Evolutionary conservation across 495 filamentous ascomycete genomes (phyloP).

Genomic region (Sabuloglossum arenarium): DNA sequence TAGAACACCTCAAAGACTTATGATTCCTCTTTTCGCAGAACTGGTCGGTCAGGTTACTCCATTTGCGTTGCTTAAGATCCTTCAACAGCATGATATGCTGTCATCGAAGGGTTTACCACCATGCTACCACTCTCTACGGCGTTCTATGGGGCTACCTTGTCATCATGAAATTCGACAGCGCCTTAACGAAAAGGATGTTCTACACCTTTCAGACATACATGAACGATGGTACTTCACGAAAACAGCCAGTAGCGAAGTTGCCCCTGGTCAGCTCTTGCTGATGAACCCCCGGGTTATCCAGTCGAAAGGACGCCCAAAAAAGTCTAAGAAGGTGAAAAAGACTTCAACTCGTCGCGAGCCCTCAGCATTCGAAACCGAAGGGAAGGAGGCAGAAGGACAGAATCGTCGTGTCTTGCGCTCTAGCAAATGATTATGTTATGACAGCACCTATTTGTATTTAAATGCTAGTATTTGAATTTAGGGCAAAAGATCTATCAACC

Average conservation of each 20-base stretch:
- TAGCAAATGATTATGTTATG: too few relatives aligned
- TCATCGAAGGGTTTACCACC: not conserved
- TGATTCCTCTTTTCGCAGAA: not conserved
- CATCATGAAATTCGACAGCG: not conserved
- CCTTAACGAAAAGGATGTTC: not conserved
- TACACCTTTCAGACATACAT: not conserved
- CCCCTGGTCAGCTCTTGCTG: not conserved
- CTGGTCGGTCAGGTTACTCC: not conserved
- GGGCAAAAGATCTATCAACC: too few relatives aligned
- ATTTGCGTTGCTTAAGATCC: not conserved
- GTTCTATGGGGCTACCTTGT: not conserved
- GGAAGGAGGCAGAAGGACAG: too few relatives aligned
- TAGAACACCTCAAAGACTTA: not conserved
- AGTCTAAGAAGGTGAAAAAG: not conserved
- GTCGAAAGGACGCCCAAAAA: not conserved
- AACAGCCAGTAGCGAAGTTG: not conserved
- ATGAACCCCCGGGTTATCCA: not conserved
- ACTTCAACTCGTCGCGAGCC: slow-evolving; percentile 1
- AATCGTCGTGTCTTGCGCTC: too few relatives aligned
- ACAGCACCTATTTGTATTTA: too few relatives aligned
- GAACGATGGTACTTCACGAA: not conserved
- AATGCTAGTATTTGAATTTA: too few relatives aligned
- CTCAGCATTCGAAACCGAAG: too few relatives aligned
- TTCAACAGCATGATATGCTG: not conserved
- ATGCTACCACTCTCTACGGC: not conserved